These are phyloP conservation scores for Epichloe sp. DNA, from an alignment of 2,329 filamentous ascomycete species.

Conservation along the genomic window DNA sequence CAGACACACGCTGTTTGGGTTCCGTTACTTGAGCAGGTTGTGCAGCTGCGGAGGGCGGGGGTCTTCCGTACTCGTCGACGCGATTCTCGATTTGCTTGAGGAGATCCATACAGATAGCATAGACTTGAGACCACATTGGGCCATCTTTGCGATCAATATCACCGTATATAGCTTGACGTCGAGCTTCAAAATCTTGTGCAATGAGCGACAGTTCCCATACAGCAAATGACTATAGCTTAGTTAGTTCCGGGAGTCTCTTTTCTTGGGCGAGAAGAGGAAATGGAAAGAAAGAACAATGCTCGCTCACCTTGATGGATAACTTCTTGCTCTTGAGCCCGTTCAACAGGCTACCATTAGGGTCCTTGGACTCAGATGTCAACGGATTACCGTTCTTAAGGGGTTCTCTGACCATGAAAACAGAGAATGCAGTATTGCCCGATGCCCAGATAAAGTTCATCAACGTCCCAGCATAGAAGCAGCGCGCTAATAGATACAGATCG, in stretches of 20 bases:
- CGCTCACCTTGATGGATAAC: slow-evolving; percentile 52
- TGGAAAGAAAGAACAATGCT: neutral
- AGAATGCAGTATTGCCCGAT: slow-evolving; percentile 63
- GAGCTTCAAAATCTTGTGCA: slow-evolving; percentile 57
- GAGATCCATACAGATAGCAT: slow-evolving; percentile 53
- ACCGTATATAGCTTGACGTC: slow-evolving; percentile 69
- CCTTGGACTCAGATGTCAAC: slow-evolving; percentile 72
- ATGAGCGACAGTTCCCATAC: slow-evolving; percentile 86
- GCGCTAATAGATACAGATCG: slow-evolving; percentile 40
- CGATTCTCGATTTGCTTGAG: slow-evolving; percentile 55
- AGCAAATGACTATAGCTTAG: slow-evolving; percentile 52
- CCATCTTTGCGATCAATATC: slow-evolving; percentile 77
- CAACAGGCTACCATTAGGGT: slow-evolving; percentile 81
- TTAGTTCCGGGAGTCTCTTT: slow-evolving; percentile 8
- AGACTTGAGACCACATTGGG: slow-evolving; percentile 70
- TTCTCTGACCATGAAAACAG: slow-evolving; percentile 64
- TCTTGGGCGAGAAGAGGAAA: neutral
- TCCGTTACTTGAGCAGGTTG: slow-evolving; percentile 15
- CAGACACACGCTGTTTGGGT: slow-evolving; percentile 22
- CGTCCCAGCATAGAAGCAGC: slow-evolving; percentile 47
- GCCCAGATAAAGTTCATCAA: slow-evolving; percentile 65
- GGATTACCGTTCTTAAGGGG: slow-evolving; percentile 77
- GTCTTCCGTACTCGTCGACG: slow-evolving; percentile 48
- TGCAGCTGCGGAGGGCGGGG: slow-evolving; percentile 20
- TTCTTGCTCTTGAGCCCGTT: slow-evolving; percentile 78